A percentile compares a stretch with the other conserved stretches of the same genome.
These are phyloP conservation scores for Claviceps monticola DNA, from an alignment of 2,329 filamentous ascomycete species.

Conservation along the genomic window DNA sequence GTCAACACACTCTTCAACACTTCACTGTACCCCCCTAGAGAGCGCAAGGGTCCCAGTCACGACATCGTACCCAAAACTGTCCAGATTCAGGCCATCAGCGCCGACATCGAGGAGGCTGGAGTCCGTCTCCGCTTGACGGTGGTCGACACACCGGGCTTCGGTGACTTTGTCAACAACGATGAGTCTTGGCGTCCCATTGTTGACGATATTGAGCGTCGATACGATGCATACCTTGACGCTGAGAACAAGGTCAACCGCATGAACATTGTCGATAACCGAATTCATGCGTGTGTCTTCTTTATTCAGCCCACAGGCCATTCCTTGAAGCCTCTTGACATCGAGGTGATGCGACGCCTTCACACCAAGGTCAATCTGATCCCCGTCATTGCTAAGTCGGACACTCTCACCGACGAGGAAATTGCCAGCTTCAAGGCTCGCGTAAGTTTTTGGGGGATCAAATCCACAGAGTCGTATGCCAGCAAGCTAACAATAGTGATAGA, in stretches of 20 bases:
- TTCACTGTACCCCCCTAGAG: slow-evolving; percentile 94
- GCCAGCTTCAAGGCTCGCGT: slow-evolving; percentile 89
- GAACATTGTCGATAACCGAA: slow-evolving; percentile 99
- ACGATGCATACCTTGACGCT: slow-evolving; percentile 93
- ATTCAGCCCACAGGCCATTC: slow-evolving; percentile 98
- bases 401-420: slow-evolving; percentile 94
- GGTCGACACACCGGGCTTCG: slow-evolving; percentile 94
- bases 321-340: slow-evolving; percentile 94
- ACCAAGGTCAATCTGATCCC: slow-evolving; percentile 99
- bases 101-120: slow-evolving; percentile 96
- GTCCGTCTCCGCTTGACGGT: slow-evolving; percentile 93
- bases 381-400: slow-evolving; percentile 97
- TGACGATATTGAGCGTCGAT: slow-evolving; percentile 98
- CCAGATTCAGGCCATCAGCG: slow-evolving; percentile 85
- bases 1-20: slow-evolving; percentile 99
- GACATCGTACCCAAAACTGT: slow-evolving; percentile 99
- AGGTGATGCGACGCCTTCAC: slow-evolving; percentile 98
- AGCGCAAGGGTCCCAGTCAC: slow-evolving; percentile 92
- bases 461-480: not conserved
- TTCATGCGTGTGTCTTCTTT: slow-evolving; percentile 98
- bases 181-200: slow-evolving; percentile 98
- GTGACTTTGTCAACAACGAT: slow-evolving; percentile 99
- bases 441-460: slow-evolving; percentile 27
- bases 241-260: slow-evolving; percentile 99
- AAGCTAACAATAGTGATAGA: slow-evolving; percentile 38